A percentile compares a stretch with the other conserved stretches of the same genome.
These are phyloP conservation scores for Ploettnerulaceae sp. DNA, from an alignment of 2,329 filamentous ascomycete genomes.

Conservation along the genomic window DNA sequence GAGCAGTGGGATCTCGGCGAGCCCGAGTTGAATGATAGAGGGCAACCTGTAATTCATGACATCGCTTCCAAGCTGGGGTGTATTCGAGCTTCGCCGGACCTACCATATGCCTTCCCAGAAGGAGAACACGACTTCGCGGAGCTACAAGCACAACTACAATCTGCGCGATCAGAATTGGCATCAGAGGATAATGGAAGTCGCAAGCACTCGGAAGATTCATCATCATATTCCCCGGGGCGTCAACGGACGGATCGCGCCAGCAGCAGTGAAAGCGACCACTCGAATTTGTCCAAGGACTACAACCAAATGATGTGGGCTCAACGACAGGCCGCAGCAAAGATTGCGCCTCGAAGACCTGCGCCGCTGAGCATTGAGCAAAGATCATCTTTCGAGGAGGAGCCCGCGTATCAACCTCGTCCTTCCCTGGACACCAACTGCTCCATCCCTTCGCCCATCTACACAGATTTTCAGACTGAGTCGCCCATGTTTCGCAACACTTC, in stretches of 20 bases:
- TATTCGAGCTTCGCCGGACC: constrained; percentile 57
- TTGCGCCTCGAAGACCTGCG: constrained; percentile 8
- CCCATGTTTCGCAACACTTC: constrained; percentile 26
- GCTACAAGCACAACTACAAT: constrained; percentile 50
- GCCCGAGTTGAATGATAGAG: constrained; percentile 57
- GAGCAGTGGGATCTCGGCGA: constrained; percentile 59
- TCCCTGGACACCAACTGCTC: constrained; percentile 21
- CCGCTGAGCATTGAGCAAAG: constrained; percentile 14
- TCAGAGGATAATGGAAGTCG: constrained; percentile 22
- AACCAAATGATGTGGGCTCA: constrained; percentile 23
- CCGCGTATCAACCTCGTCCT: constrained; percentile 13
- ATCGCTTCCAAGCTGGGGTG: constrained; percentile 60
- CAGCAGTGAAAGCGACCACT: constrained; percentile 30
- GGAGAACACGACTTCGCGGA: constrained; percentile 54
- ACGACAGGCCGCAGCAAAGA: constrained; percentile 14
- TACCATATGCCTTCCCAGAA: constrained; percentile 56
- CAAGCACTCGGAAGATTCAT: constrained; percentile 21
- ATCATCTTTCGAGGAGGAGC: constrained; percentile 15
- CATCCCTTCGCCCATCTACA: constrained; percentile 27
- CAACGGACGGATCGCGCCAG: constrained; percentile 27
- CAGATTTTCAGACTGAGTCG: constrained; percentile 26
- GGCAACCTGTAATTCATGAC: constrained; percentile 60
- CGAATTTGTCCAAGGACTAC: constrained; percentile 25
- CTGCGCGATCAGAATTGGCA: constrained; percentile 19
- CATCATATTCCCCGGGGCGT: constrained; percentile 20